Evolutionary conservation across 495 filamentous ascomycete species (phyloP), one percentile per base, ranked within the genome.

Genomic region (Hypoxylon subgilvum): DNA sequence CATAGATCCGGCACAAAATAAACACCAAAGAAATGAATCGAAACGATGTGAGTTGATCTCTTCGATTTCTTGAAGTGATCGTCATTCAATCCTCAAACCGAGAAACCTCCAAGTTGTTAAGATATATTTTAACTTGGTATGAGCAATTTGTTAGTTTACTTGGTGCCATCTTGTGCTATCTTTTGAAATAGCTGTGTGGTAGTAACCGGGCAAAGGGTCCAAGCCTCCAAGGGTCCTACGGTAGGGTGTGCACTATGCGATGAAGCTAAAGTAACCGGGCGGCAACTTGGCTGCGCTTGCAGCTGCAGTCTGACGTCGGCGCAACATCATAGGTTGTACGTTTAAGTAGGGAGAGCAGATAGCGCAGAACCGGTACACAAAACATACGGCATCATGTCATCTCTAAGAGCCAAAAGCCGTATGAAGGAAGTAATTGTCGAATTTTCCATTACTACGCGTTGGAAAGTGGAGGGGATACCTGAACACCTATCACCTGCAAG

Each of bases 281-380:
- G 36, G 44, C 38, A 51, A n/a, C 40, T 40, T 48, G 36, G 48
- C 48, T 50, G 43, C 28, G 14, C 51, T 60, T 55, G 25, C 17
- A 38, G 39, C 44, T 67, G 60, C 65, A 56, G 40, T 60, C 60
- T 67, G 65, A 67, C 65, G 65, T 67, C 56, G 51, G 30, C 57
- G 60, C 55, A 51, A 51, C 56, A 61, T 57, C 50, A 67, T 54
- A 55, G 42, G 55, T 36, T 18, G n/a, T n/a, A n/a, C n/a, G n/a
- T n/a, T n/a, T n/a, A n/a, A n/a, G n/a, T n/a, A n/a, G n/a, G n/a
- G n/a, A n/a, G n/a, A n/a, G n/a, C n/a, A n/a, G n/a, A n/a, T n/a
- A n/a, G n/a, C n/a, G n/a, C n/a, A n/a, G n/a, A n/a, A n/a, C n/a
- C n/a, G n/a, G n/a, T 35, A 57, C 38, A 46, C 45, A 41, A 34